Evolutionary conservation across 148 eudicot species (phyloP), one percentile per base, ranked within the genome.

Genomic region (Dianthus caryophyllus): DNA sequence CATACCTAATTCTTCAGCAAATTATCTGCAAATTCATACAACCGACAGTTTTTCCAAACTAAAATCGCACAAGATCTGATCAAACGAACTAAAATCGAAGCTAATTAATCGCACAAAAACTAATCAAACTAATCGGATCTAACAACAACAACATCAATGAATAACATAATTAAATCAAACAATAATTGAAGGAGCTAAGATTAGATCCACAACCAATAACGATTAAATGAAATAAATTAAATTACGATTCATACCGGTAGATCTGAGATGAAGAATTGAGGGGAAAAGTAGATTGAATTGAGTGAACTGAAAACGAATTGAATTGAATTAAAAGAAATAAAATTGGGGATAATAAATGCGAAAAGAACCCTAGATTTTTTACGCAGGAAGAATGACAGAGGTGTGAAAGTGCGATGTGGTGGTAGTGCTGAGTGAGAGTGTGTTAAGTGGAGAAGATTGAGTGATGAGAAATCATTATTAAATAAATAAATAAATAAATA

Each of bases 321-420:
- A 33, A 33, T 33, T 33, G 7, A 33, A 33, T 33, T 33, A 33
- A 33, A 33, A 2, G 3, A 33, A 33, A 33, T 33, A 2, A 33
- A 33, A 33, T 3, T 9, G 46, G 10, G 10, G 10, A 4, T 41
- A 41, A 41, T 4, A 41, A 41, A 41, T 4, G 44, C 5, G 44
- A 41, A 44, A 46, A 33, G 48, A 66, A 58, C 76, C 76, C 76
- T 73, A 73, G 76, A 73, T 73, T 66, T 9, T 49, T 57, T 9
- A 36, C 2, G 70, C 52, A 59, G 51, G 39, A 49, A 58, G 39
- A 49, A 58, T 48, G 38, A 7, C 41, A 66, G 55, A 39, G 67
- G 38, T 33, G 38, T 33, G 38, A 33, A 33, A 33, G 38, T 33
- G 38, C 38, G 38, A 33, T 33, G 38, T 33, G 38, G 3, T 33